A percentile compares a stretch with the other conserved stretches of the same genome.
phyloP scores from a whole-genome alignment of 257 asterid species.

The Eucommia ulmoides region DNA sequence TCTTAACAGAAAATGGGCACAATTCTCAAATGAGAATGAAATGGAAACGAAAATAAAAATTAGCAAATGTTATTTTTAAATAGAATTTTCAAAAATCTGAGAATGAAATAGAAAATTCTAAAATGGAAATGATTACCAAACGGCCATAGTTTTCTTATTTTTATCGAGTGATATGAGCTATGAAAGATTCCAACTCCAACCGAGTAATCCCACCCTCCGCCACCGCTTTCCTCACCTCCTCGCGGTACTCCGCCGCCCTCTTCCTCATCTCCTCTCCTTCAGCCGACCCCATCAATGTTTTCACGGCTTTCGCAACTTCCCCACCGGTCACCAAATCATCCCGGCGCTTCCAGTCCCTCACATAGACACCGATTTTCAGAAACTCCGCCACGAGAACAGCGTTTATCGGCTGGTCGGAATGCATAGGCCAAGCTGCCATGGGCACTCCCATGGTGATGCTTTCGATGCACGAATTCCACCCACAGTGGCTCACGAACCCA shows the following conservation, averaged over 20 bases:
- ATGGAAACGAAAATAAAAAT: too few species aligned
- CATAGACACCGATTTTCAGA: constrained; percentile 26
- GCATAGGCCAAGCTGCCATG: constrained; percentile 41
- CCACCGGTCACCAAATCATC: constrained; percentile 21
- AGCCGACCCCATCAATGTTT: constrained; percentile 28
- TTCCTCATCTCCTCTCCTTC: constrained; percentile 37
- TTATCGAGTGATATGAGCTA: constrained; percentile 15
- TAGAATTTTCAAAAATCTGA: too few species aligned
- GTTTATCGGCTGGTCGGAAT: constrained; percentile 48
- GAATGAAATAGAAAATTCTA: too few species aligned
- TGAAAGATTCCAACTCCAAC: constrained; percentile 13
- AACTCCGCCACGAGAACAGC: constrained; percentile 25
- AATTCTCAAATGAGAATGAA: too few species aligned
- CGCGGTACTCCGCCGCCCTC: constrained; percentile 24
- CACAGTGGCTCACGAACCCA: constrained; percentile 22
- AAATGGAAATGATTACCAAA: too few species aligned
- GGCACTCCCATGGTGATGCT: constrained; percentile 15
- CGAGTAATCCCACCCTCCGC: constrained; percentile 6
- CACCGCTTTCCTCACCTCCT: constrained; percentile 1
- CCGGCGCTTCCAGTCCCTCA: constrained; percentile 13
- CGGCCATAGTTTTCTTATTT: too few species aligned
- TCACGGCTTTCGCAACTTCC: constrained; percentile 26
- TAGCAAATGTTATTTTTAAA: too few species aligned
- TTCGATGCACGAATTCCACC: constrained; percentile 17
- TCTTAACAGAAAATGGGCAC: too few species aligned